phyloP scores from a whole-genome alignment of 2,329 filamentous ascomycete species.

The Aspergillus latus region DNA sequence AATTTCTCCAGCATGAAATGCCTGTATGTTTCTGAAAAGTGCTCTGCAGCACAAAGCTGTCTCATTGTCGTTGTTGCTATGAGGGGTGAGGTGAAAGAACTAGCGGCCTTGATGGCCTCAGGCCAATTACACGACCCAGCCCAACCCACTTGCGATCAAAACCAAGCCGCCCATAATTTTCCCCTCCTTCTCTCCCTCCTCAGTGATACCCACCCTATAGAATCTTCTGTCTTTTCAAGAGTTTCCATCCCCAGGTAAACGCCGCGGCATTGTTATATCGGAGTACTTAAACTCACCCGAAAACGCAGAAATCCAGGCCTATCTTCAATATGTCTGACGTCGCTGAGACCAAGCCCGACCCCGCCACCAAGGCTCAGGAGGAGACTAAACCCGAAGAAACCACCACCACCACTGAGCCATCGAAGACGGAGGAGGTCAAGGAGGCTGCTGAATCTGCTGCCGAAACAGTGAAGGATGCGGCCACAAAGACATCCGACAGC shows the following conservation, averaged over 20 bases:
- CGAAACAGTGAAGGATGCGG: conserved; percentile 39
- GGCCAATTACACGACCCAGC: conserved; percentile 11
- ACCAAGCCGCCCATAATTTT: conserved; percentile 26
- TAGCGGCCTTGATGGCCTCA: conserved; percentile 18
- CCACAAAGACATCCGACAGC: conserved; percentile 48
- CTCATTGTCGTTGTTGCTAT: no score
- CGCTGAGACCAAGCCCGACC: conserved; percentile 45
- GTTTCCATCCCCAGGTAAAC: conserved; percentile 15
- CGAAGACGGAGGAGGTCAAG: conserved; percentile 30
- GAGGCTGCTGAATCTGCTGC: conserved; percentile 35
- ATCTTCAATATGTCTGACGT: conserved; percentile 43
- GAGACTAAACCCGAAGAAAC: conserved; percentile 35
- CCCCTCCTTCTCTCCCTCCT: conserved; percentile 17
- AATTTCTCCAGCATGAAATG: not conserved
- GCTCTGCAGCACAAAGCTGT: no score
- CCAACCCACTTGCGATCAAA: conserved; percentile 27
- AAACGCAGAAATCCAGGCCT: conserved; percentile 11
- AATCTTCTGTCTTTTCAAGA: conserved; percentile 7
- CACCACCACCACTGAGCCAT: conserved; percentile 34
- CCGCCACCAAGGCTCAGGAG: conserved; percentile 41
- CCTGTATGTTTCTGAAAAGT: not conserved
- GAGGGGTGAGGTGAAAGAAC: not conserved
- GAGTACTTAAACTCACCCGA: conserved; percentile 3
- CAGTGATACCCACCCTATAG: conserved; percentile 16
- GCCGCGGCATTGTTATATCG: not conserved